phyloP scores from a whole-genome alignment of 208 protist genomes.

The Endotrypanum monterogeii region DNA sequence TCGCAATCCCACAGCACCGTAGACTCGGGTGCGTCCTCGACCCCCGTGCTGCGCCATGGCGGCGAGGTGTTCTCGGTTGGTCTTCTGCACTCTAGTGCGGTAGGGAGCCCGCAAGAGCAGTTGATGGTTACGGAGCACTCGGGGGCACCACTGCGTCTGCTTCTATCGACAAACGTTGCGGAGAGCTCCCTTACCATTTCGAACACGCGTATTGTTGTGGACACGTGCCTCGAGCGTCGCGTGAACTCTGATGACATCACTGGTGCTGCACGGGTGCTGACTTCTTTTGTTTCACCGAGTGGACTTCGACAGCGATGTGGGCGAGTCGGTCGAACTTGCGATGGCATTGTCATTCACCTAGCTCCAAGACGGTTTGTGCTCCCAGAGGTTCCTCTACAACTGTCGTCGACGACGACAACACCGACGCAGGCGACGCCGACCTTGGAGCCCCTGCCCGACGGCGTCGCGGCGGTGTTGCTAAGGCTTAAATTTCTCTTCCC shows the following conservation, averaged over 20 bases:
- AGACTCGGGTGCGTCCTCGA: background rate
- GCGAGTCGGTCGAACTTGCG: slow-evolving; percentile 64
- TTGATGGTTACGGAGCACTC: slow-evolving; percentile 30
- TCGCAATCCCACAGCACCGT: background rate
- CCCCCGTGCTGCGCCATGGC: slow-evolving; percentile 46
- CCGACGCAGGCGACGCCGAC: slow-evolving; percentile 2
- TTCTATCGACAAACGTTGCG: slow-evolving; percentile 75
- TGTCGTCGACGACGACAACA: background rate
- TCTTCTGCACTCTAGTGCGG: slow-evolving; percentile 56
- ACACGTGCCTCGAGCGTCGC: slow-evolving; percentile 60
- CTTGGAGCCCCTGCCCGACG: slow-evolving; percentile 40
- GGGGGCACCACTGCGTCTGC: slow-evolving; percentile 46
- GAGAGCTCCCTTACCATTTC: slow-evolving; percentile 85
- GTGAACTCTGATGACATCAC: slow-evolving; percentile 54
- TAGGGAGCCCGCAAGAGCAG: slow-evolving; percentile 69
- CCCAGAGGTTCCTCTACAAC: background rate
- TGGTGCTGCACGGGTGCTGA: slow-evolving; percentile 50
- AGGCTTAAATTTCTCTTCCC: slow-evolving; percentile 61
- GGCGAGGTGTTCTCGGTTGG: slow-evolving; percentile 61
- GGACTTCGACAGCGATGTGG: slow-evolving; percentile 66
- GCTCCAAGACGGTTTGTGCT: slow-evolving; percentile 41
- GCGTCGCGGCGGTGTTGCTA: slow-evolving; percentile 48
- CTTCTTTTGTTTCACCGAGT: slow-evolving; percentile 36
- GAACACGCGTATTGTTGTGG: slow-evolving; percentile 66
- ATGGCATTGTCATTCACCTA: slow-evolving; percentile 74